Evolutionary conservation across 331 rosid species (phyloP), one percentile per base, ranked within the genome.

Genomic region (Acacia concinna): DNA sequence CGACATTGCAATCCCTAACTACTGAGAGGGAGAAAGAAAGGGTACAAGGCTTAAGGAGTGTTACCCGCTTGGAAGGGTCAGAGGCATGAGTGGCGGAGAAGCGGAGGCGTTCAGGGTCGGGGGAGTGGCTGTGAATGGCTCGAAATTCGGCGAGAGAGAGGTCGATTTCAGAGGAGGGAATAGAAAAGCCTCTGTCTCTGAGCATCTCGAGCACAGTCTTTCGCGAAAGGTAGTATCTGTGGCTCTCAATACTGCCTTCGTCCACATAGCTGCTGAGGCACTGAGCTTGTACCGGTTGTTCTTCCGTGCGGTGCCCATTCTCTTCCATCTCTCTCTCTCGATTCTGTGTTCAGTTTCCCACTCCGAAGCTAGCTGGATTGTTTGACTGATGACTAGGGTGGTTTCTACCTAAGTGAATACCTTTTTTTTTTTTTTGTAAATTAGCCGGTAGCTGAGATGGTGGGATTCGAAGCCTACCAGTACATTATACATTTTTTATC

Each of bases 201-300:
- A 96, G 94, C 98, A 91, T 96, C 88, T 96, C 98, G 31, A 91
- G 64, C 9, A 85, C 78, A 3, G 99, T 96, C 78, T 78, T 87
- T 17, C 98, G 96, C 8, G 97, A 83, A 0, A 93, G 81, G 73
- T 74, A 93, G 89, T 93, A 93, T 41, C 96, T 66, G 82, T 93
- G 93, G 67, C 91, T 90, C 77, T 91, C 99, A 0, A 62, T 57
- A 84, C 83, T 84, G 0, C 93, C 99, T 8, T 87, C 72, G 40
- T 96, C 97, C 27, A 82, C 71, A 23, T 63, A 81, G 81, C 82
- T 77, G 40, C 85, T 84, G 82, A 91, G 71, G 79, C 98, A 93
- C 63, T 72, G 63, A 0, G 85, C 87, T 0, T 17, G 74, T 68
- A 17, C 62, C 18, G 60, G 79, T 8, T n/a, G 71, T 59, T 35